phyloP scores from a whole-genome alignment of 345 rosid species.

The Hypericum androsaemum region DNA sequence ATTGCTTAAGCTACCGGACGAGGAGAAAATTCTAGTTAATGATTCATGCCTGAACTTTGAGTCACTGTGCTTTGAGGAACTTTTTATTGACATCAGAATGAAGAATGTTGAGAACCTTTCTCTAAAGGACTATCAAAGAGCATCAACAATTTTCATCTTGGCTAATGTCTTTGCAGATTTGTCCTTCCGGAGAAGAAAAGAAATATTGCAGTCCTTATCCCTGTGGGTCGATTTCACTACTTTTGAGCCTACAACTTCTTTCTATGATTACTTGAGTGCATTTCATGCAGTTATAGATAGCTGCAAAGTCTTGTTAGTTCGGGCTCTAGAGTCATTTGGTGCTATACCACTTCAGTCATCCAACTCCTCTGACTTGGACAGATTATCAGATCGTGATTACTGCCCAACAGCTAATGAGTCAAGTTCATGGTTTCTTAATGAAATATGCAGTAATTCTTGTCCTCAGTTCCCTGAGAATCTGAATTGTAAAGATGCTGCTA shows the following conservation, averaged over 20 bases:
- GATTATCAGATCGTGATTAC: conserved; percentile 15
- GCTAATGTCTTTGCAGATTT: conserved; percentile 56
- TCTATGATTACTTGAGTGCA: conserved; percentile 64
- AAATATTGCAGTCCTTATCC: conserved; percentile 42
- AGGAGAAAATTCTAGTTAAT: conserved; percentile 35
- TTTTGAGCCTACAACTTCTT: conserved; percentile 49
- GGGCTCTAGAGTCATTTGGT: conserved; percentile 29
- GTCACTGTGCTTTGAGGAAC: conserved; percentile 66
- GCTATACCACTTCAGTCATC: conserved; percentile 35
- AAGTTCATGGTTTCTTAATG: conserved; percentile 41
- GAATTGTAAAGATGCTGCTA: conserved; percentile 17
- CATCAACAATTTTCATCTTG: conserved; percentile 45
- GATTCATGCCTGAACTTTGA: conserved; percentile 61
- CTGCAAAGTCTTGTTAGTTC: conserved; percentile 46
- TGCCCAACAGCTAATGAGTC: conserved; percentile 13
- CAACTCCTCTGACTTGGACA: conserved; percentile 14
- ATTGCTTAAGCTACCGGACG: conserved; percentile 40
- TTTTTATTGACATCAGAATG: conserved; percentile 36
- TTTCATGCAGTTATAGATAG: conserved; percentile 46
- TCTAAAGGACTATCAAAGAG: conserved; percentile 29
- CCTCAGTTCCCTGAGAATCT: conserved; percentile 24
- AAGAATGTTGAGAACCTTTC: conserved; percentile 26
- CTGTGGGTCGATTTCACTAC: conserved; percentile 52
- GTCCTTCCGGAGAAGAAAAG: conserved; percentile 40
- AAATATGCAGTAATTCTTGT: conserved; percentile 15